Percentiles rank a stretch among this genome's conserved stretches.
These are phyloP conservation scores for Hyphopichia wangnamkhiaoensis DNA, from an alignment of 1,139 yeast genomes.

Conservation along the genomic window DNA sequence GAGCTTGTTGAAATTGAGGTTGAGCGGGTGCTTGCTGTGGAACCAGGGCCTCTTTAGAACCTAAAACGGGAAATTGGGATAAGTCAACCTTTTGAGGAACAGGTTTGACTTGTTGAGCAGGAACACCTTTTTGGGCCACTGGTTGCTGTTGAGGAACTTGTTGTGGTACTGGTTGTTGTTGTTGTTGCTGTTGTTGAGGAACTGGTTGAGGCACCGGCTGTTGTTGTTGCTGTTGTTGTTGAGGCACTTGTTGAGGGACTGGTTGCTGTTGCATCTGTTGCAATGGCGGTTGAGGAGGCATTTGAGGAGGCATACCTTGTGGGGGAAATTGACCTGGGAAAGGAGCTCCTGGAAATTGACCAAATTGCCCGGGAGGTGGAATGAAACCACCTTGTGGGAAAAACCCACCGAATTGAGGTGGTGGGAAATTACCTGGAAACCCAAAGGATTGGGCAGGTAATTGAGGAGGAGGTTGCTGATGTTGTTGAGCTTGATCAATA, in stretches of 20 bases:
- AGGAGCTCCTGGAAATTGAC: slow-evolving; percentile 28
- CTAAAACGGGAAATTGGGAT: slow-evolving; percentile 53
- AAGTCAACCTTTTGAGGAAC: slow-evolving; percentile 32
- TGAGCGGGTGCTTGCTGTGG: slow-evolving; percentile 7
- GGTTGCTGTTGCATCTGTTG: slow-evolving; percentile 24
- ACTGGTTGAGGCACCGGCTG: slow-evolving; percentile 23
- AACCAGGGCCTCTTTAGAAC: slow-evolving; percentile 36
- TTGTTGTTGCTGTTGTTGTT: slow-evolving; percentile 17
- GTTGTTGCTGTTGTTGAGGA: slow-evolving; percentile 18
- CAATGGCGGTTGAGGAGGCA: slow-evolving; percentile 6
- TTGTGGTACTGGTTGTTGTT: slow-evolving; percentile 14
- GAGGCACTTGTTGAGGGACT: slow-evolving; percentile 14
- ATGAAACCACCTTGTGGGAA: slow-evolving; percentile 41
- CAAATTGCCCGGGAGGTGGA: slow-evolving; percentile 45
- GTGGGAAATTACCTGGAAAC: slow-evolving; percentile 42
- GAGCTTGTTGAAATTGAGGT: slow-evolving; percentile 4
- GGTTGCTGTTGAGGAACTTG: slow-evolving; percentile 20
- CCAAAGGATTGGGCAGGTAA: slow-evolving; percentile 31
- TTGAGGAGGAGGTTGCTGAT: slow-evolving; percentile 25
- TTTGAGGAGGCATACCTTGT: slow-evolving; percentile 12
- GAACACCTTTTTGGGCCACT: slow-evolving; percentile 11
- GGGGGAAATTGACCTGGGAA: slow-evolving; percentile 28
- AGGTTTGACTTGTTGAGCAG: slow-evolving; percentile 6
- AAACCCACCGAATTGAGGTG: slow-evolving; percentile 41
- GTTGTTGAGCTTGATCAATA: slow-evolving; percentile 29